Base-by-base conservation (phyloP, 1,284 basidiomycete genomes). In the Chalciporus piperatoides region DNA sequence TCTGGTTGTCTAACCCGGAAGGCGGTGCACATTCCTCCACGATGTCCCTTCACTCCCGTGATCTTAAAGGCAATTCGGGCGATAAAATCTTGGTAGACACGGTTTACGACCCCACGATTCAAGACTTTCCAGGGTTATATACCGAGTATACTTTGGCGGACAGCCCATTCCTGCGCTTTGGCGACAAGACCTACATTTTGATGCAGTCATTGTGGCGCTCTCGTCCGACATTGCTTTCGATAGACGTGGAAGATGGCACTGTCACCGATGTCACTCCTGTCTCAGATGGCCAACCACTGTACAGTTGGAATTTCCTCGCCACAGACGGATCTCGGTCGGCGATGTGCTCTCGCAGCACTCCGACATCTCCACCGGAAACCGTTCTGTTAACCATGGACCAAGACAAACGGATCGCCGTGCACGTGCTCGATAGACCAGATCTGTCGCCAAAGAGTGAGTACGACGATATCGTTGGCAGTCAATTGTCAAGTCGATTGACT, bases 1-100 rank as follows among this genome's bases (percentile, higher is more conserved):
- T 83, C 35, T 88, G 80, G 77, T 56, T 88, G 15, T 75, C 81
- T 9, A 77, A 76, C 56, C 61, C 70, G 3, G 63, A 72, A 4
- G 82, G 82, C 0, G 84, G 84, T 1, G 70, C 82, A 0, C 88
- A 90, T 56, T 71, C 74, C 5, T 78, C 79, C 0, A 82, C 82
- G 8, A 72, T 78, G 0, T 65, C 73, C 3, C 62, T 90, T 0
- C 74, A 82, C 54, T 56, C 64, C 4, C 60, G 73, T n/a, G 68
- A 77, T 58, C 38, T 71, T 27, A 48, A 52, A 19, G 48, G 48
- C 12, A 36, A 17, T 28, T 12, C 15, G 2, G 35, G 43, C 1
- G 52, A 62, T 32, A 54, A 40, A 44, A 14, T 49, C 49, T 56
- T 54, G 23, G 57, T 68, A 14, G 57, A 80, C 11, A 67, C 77